Evolutionary conservation across 2,329 filamentous ascomycete genomes (phyloP), one percentile per base, ranked within the genome.

Genomic region (Phialophora macrospora): DNA sequence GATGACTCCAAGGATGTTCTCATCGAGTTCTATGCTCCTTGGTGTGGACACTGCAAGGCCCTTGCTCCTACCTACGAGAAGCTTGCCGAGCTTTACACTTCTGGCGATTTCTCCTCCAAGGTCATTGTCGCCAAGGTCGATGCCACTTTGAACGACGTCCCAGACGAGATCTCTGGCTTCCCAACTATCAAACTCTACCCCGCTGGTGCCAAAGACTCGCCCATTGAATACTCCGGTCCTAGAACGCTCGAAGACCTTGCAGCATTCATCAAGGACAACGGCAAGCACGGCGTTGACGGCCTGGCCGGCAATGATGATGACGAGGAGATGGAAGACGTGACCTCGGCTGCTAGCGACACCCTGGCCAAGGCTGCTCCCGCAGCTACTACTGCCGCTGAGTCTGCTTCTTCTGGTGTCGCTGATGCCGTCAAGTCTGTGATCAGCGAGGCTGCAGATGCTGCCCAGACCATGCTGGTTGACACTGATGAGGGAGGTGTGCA

Each of bases 151-250:
- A 99, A 99, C 84, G 95, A 99, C 75, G 92, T 98, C 65, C 95
- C 95, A 65, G 94, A 98, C 80, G 92, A 97, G 83, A 92, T 99
- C 76, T 87, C 92, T 80, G 95, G 95, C 71, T 99, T 99, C 90
- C 95, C 95, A 64, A 99, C 95, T 79, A 97, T 99, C 87, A 98
- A 98, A 87, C 87, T 99, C 73, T 99, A 88, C 90, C 87, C 92
- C 71, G 95, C 95, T 74, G 93, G 93, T 75, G 85, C 86, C 80
- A 99, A 99, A 88, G 85, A 86, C 76, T 83, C 88, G 73, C 91
- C 95, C 66, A 80, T 97, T 70, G 92, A 92, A 74, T 99, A 97
- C 87, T 86, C 84, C 71, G 95, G 95, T 74, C 87, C 89, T 71
- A 92, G 95, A 75, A 95, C 92, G 62, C 83, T 97, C 63, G 92